phyloP scores from a whole-genome alignment of 2,329 filamentous ascomycete species.

The Penicillium decumbens region DNA sequence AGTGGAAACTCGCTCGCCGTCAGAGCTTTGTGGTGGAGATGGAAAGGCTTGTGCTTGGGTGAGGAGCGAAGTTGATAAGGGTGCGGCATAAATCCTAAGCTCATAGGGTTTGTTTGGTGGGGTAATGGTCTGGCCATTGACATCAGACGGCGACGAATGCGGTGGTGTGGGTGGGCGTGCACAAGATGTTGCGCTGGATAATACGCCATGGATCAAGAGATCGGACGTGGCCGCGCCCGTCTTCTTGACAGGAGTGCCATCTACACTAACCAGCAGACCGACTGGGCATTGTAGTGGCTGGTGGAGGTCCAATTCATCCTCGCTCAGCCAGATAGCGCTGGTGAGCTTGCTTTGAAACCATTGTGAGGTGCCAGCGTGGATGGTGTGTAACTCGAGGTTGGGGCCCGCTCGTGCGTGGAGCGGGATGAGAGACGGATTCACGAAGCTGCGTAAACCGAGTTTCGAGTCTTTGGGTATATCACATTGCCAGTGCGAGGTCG shows the following conservation, averaged over 20 bases:
- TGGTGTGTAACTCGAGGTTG: slow-evolving; percentile 39
- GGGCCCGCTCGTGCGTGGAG: slow-evolving; percentile 40
- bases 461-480: slow-evolving; percentile 33
- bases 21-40: slow-evolving; percentile 28
- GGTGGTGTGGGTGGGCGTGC: slow-evolving; percentile 36
- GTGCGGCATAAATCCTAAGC: slow-evolving; percentile 36
- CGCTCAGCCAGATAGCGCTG: slow-evolving; percentile 32
- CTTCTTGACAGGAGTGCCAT: slow-evolving; percentile 17
- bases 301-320: slow-evolving; percentile 28
- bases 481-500: slow-evolving; percentile 31
- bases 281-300: slow-evolving; percentile 37
- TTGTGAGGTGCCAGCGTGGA: slow-evolving; percentile 29
- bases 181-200: slow-evolving; percentile 29
- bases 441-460: slow-evolving; percentile 34
- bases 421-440: slow-evolving; percentile 40
- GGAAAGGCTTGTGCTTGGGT: slow-evolving; percentile 33
- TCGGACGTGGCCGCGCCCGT: slow-evolving; percentile 29
- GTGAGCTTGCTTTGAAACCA: slow-evolving; percentile 40
- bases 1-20: slow-evolving; percentile 11
- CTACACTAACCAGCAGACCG: slow-evolving; percentile 35
- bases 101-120: slow-evolving; percentile 22
- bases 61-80: slow-evolving; percentile 34
- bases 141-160: slow-evolving; percentile 29
- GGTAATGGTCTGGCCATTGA: slow-evolving; percentile 9
- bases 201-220: slow-evolving; percentile 38